Evolutionary conservation across 2,329 filamentous ascomycete species (phyloP).

Genomic region (Aschersonia sp.): DNA sequence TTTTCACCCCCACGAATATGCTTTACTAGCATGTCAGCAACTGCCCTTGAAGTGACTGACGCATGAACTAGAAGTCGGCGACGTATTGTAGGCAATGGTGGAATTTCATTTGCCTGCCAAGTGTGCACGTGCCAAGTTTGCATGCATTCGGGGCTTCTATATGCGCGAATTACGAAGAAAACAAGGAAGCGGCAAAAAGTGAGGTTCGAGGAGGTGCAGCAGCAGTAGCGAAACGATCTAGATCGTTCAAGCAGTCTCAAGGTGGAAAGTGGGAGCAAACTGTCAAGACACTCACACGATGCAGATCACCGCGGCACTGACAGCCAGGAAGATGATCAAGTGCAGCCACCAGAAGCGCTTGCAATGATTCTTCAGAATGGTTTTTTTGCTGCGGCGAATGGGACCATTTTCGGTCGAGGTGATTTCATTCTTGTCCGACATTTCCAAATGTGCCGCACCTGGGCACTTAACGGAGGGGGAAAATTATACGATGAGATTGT

Average conservation of each 20-base stretch:
- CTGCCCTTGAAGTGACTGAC: not conserved
- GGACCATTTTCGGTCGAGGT: constrained; percentile 19
- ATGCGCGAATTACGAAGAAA: too few species aligned
- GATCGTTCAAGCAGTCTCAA: not conserved
- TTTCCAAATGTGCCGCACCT: constrained; percentile 6
- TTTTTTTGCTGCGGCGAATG: constrained; percentile 17
- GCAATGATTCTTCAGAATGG: constrained; percentile 30
- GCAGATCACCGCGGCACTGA: constrained; percentile 40
- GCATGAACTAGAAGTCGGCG: not conserved
- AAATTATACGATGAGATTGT: not conserved
- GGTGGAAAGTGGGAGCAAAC: not conserved
- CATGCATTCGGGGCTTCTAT: too few species aligned
- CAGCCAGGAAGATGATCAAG: constrained; percentile 32
- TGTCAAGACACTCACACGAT: constrained; percentile 36
- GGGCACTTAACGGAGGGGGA: not conserved
- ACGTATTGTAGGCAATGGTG: not conserved
- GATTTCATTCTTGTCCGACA: constrained; percentile 23
- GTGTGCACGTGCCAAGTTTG: too few species aligned
- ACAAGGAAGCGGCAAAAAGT: too few species aligned
- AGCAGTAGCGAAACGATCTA: not conserved
- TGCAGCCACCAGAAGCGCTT: constrained; percentile 48
- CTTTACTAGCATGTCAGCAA: constrained; percentile 15
- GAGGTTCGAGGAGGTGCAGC: not conserved
- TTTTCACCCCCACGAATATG: constrained; percentile 40
- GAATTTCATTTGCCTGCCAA: too few species aligned